Conservation (phyloP, 208 protist species). For the Wallacemonas sp. region DNA sequence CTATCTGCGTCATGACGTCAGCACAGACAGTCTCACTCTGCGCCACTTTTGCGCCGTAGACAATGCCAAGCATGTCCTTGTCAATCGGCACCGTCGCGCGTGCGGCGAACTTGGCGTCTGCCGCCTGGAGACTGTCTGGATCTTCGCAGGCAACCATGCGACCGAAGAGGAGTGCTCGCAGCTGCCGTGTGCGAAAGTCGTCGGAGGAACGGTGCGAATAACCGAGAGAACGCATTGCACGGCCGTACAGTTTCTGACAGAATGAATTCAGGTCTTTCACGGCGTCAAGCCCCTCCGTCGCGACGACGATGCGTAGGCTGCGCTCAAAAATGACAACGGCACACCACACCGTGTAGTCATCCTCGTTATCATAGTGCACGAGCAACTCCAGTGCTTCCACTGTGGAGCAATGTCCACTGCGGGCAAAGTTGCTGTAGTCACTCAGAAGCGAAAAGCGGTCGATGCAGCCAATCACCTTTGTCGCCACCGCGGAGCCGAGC, state of each 20-base stretch:
- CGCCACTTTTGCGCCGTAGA: slow-evolving; percentile 44
- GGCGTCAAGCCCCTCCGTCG: slow-evolving; percentile 28
- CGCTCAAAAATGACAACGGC: slow-evolving; percentile 45
- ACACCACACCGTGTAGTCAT: slow-evolving; percentile 19
- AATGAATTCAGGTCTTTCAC: slow-evolving; percentile 45
- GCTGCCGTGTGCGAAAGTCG: slow-evolving; percentile 37
- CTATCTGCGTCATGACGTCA: slow-evolving; percentile 48
- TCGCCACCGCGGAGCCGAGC: slow-evolving; percentile 38
- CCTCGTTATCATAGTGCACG: slow-evolving; percentile 20
- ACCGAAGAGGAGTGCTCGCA: slow-evolving; percentile 46
- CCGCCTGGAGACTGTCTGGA: slow-evolving; percentile 25
- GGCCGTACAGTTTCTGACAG: slow-evolving; percentile 51
- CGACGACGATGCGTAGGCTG: slow-evolving; percentile 49
- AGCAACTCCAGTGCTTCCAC: slow-evolving; percentile 46
- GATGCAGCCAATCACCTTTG: slow-evolving; percentile 46
- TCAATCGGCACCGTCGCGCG: slow-evolving; percentile 42
- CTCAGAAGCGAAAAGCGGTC: slow-evolving; percentile 68
- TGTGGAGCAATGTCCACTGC: slow-evolving; percentile 50
- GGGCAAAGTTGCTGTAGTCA: slow-evolving; percentile 74
- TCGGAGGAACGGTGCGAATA: slow-evolving; percentile 25
- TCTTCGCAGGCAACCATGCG: slow-evolving; percentile 43
- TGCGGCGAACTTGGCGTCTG: slow-evolving; percentile 39
- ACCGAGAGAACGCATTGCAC: slow-evolving; percentile 33
- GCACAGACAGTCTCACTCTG: slow-evolving; percentile 34
- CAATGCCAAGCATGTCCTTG: slow-evolving; percentile 41